These are phyloP conservation scores for Nicotiana tabacum DNA, from an alignment of 257 asterid species.

Conservation along the genomic window DNA sequence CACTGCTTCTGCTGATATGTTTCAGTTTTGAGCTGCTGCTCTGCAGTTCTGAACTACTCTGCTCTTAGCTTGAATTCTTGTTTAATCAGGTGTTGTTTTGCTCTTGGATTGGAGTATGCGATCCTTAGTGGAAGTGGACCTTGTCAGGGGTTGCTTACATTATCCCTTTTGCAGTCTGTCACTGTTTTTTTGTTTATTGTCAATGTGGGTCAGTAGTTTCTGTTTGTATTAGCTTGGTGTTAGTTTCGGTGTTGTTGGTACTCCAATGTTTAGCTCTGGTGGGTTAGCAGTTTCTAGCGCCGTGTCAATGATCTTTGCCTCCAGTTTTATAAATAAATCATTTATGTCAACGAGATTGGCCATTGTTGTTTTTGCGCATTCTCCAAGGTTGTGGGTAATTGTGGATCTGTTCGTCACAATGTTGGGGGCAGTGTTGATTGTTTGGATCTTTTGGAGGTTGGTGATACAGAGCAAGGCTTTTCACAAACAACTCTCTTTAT, in stretches of 20 bases:
- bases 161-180: background rate
- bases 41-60: background rate
- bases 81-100: background rate
- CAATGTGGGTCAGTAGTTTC: background rate
- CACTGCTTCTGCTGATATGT: slow-evolving; percentile 47
- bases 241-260: background rate
- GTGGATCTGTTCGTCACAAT: background rate
- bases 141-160: background rate
- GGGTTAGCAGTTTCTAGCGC: background rate
- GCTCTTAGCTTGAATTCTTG: background rate
- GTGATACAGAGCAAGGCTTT: no score
- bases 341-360: background rate
- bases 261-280: background rate
- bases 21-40: slow-evolving; percentile 36
- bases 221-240: background rate
- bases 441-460: background rate
- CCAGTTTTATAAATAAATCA: background rate
- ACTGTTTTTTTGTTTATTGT: background rate
- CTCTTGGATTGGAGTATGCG: background rate
- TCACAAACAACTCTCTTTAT: no score
- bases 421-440: background rate
- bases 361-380: background rate
- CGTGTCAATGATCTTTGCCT: background rate
- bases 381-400: background rate
- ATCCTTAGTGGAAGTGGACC: background rate